phyloP scores from a whole-genome alignment of 768 basidiomycete genomes.

The Podaxis sp. region DNA sequence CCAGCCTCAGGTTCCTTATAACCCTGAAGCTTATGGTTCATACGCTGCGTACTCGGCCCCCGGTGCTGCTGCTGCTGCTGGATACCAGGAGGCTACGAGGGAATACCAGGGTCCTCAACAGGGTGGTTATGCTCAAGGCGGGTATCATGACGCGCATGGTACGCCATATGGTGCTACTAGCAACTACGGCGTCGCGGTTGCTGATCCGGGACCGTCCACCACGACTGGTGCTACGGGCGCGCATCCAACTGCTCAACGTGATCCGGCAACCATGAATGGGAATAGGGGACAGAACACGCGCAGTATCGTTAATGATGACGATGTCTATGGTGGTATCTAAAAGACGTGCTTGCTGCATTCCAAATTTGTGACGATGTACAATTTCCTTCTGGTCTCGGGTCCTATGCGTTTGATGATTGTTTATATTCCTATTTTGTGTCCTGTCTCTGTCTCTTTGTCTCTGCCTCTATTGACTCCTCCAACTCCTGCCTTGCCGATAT shows the following conservation, averaged over 20 bases:
- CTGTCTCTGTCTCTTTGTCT: not conserved
- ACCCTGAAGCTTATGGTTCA: conserved; percentile 42
- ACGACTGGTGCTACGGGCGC: conserved; percentile 1
- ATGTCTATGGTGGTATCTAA: conserved; percentile 38
- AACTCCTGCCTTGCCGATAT: not conserved
- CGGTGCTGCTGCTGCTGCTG: conserved; percentile 17
- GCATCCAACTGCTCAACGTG: conserved; percentile 1
- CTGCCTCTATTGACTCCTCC: not conserved
- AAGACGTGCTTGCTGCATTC: not conserved
- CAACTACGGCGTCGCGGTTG: conserved; percentile 21
- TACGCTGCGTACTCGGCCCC: conserved; percentile 33
- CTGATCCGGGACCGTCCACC: conserved; percentile 14
- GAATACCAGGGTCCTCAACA: conserved; percentile 31
- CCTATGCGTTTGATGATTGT: not conserved
- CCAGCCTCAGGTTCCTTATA: conserved; percentile 34
- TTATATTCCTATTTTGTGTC: not conserved
- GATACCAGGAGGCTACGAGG: conserved; percentile 29
- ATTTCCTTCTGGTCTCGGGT: not conserved
- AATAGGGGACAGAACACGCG: conserved; percentile 20
- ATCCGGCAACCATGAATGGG: not conserved
- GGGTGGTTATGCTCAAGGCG: conserved; percentile 22
- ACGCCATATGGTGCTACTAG: conserved; percentile 17
- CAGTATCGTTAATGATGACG: conserved; percentile 25
- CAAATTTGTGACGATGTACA: not conserved
- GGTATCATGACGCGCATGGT: conserved; percentile 17